These are phyloP conservation scores for Calocybe gambosa DNA, from an alignment of 1,284 basidiomycete genomes.

Conservation along the genomic window DNA sequence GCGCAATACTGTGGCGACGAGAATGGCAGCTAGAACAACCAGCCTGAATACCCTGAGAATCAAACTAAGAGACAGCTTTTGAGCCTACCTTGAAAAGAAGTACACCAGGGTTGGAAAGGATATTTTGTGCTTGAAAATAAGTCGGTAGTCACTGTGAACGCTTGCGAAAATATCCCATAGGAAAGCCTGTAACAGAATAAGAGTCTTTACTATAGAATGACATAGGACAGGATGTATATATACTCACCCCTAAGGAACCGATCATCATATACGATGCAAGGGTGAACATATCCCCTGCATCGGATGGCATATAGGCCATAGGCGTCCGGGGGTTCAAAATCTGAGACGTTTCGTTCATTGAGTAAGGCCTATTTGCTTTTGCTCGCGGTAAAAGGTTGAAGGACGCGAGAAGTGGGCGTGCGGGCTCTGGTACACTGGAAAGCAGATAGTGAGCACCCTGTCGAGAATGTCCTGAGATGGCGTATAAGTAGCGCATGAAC, in stretches of 20 bases:
- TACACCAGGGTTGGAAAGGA: neutral
- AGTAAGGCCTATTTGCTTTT: neutral
- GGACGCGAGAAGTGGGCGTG: too few species aligned
- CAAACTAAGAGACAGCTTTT: neutral
- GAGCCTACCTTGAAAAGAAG: neutral
- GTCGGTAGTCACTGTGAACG: neutral
- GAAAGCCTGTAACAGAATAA: neutral
- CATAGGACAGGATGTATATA: neutral
- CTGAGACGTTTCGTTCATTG: neutral
- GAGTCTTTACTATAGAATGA: neutral
- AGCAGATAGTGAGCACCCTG: too few species aligned
- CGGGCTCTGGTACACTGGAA: too few species aligned
- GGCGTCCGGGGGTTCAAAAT: neutral
- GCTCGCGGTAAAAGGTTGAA: too few species aligned
- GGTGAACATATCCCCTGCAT: neutral
- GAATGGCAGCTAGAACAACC: neutral
- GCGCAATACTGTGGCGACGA: neutral
- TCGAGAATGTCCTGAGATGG: too few species aligned
- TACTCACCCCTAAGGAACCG: slow-evolving; percentile 1
- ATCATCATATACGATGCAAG: slow-evolving; percentile 5
- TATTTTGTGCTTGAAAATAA: neutral
- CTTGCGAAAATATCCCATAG: neutral
- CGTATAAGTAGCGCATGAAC: too few species aligned
- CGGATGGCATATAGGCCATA: slow-evolving; percentile 1
- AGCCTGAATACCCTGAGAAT: neutral